Evolutionary conservation across 129 eudicot species (phyloP).

Genomic region (Flaveria linearis): DNA sequence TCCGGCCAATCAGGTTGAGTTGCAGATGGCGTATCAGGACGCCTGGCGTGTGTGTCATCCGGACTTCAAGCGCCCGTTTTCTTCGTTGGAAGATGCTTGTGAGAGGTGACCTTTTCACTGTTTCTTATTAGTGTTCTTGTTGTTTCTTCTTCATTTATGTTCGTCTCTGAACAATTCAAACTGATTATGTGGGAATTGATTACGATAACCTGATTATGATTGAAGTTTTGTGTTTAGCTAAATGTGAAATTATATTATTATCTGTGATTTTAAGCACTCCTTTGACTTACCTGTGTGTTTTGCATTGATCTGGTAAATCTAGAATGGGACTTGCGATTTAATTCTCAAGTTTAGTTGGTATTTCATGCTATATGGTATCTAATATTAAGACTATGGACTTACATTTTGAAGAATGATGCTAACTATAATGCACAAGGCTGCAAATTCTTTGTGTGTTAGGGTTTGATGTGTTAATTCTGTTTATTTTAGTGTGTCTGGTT

Average conservation of each 20-base stretch:
- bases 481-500: constrained; percentile 7
- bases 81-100: constrained; percentile 43
- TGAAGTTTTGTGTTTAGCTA: not conserved
- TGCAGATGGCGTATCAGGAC: constrained; percentile 91
- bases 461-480: constrained; percentile 12
- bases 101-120: constrained; percentile 28
- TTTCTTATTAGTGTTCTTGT: not conserved
- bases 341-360: not conserved
- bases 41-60: constrained; percentile 98
- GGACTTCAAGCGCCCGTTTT: constrained; percentile 47
- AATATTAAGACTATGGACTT: not conserved
- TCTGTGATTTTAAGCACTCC: not conserved
- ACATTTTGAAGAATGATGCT: constrained; percentile 14
- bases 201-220: not conserved
- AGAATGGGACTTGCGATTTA: not conserved
- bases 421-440: not conserved
- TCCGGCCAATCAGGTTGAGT: constrained; percentile 53
- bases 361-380: not conserved
- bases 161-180: too few species aligned
- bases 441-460: constrained; percentile 3
- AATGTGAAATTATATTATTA: not conserved
- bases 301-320: not conserved
- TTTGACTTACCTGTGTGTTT: not conserved
- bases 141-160: too few species aligned
- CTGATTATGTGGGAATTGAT: not conserved